Evolutionary conservation across 306 rosid genomes (phyloP).

Genomic region (Cyclanthera cordifolia): DNA sequence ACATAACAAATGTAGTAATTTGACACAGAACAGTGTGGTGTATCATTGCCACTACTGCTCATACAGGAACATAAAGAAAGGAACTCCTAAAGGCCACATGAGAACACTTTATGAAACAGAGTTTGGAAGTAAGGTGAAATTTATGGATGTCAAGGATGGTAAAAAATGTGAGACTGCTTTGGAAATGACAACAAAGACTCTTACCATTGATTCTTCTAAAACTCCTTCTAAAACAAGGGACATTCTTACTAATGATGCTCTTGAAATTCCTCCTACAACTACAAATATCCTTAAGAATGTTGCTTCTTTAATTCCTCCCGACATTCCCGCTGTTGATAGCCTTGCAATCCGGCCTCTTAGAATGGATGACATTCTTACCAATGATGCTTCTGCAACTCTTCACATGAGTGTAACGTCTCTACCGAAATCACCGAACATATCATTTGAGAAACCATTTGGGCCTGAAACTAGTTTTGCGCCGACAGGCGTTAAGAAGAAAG

Average conservation of each 20-base stretch:
- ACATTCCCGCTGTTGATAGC: neutral
- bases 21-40: slow-evolving; percentile 42
- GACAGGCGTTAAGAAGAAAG: slow-evolving; percentile 20
- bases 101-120: slow-evolving; percentile 33
- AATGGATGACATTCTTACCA: neutral
- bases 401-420: neutral
- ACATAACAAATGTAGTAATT: slow-evolving; percentile 22
- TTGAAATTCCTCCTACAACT: neutral
- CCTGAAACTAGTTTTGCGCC: slow-evolving; percentile 16
- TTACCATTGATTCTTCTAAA: neutral
- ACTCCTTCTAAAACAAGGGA: neutral
- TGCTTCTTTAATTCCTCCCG: neutral
- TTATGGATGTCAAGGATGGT: slow-evolving; percentile 13
- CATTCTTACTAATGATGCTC: neutral
- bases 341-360: neutral
- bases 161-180: slow-evolving; percentile 15
- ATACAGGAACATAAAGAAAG: slow-evolving; percentile 47
- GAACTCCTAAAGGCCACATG: slow-evolving; percentile 44
- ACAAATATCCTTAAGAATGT: too few relatives aligned
- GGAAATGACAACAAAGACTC: neutral
- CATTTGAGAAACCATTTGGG: slow-evolving; percentile 26
- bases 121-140: slow-evolving; percentile 20
- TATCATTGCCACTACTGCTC: slow-evolving; percentile 59
- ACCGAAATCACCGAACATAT: neutral
- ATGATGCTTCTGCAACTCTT: neutral